A percentile compares a stretch with the other conserved stretches of the same genome.
Conservation (phyloP, 768 basidiomycete species). For the Tulasnella sp. region DNA sequence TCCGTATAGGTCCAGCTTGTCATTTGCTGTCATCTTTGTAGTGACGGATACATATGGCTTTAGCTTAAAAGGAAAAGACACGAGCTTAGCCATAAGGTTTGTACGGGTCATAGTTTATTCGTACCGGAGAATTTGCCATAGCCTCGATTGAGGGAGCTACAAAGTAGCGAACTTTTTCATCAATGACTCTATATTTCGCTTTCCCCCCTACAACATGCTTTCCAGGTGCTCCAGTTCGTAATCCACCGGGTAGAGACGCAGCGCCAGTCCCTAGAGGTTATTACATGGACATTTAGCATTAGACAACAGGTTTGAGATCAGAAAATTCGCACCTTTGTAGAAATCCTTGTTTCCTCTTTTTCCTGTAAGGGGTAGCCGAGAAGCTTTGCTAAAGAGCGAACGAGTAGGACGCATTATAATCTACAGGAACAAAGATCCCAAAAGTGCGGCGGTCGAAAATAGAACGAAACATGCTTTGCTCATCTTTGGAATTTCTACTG, state of each 20-base stretch:
- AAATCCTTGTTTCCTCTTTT: conserved; percentile 92
- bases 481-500: too few species aligned
- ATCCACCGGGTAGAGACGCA: conserved; percentile 68
- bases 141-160: conserved; percentile 64
- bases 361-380: conserved; percentile 63
- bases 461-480: too few species aligned
- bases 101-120: conserved; percentile 21
- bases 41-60: conserved; percentile 49
- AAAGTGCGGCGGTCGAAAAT: too few species aligned
- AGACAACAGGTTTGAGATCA: background rate
- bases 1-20: conserved; percentile 17
- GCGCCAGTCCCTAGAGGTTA: conserved; percentile 57
- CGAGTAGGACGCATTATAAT: conserved; percentile 63
- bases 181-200: conserved; percentile 61
- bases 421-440: too few species aligned
- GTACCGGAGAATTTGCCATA: conserved; percentile 43
- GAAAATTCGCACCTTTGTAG: conserved; percentile 83
- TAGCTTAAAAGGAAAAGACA: conserved; percentile 32
- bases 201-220: conserved; percentile 65
- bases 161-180: conserved; percentile 72
- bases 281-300: background rate
- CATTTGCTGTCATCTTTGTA: conserved; percentile 1
- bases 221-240: conserved; percentile 79
- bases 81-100: background rate
- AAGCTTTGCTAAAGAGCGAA: conserved; percentile 67